Base-by-base conservation (phyloP, 345 rosid species). In the Linum usitatissimum region DNA sequence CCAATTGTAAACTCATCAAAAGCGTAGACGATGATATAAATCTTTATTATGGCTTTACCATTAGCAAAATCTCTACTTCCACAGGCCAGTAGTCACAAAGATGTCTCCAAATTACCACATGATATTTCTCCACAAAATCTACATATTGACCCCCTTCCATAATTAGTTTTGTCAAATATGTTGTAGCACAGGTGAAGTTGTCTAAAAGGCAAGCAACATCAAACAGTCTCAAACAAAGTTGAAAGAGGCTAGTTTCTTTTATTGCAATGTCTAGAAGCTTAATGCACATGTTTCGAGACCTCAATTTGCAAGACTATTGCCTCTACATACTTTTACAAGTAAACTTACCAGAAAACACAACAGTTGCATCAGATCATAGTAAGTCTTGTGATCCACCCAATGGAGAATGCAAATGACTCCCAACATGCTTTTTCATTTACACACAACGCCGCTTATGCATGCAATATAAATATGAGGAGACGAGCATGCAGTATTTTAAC, bases 401-500 rank as follows among this genome's bases (percentile, higher is more conserved):
- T 2, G 17, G 14, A 51, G 19, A 1, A 36, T 7, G 20, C 10
- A 17, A 5, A 20, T 53, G 20, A 56, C 28, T 56, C 23, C 8
- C 9, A 18, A 20, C 6, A 18, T 56, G 28, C 28, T 23, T 23
- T 23, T 23, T 23, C 28, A 23, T 23, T 23, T 23, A 23, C 28
- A 23, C 28, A 23, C 28, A 23, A 23, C 28, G 28, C 28, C 28
- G 39, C 30, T 59, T 39, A 45, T 58, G 51, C 51, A 38, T 9
- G 28, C 28, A 0, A 23, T 23, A 23, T 23, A 0, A 53, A n/a
- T 3, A 64, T 18, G 19, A 54, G 20, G 13, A 18, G 48, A 61
- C 18, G 49, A 48, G 34, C 72, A 66, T 61, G 5, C 51, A 69
- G 71, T 48, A 21, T 36, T 9, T 9, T 61, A 49, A 89, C 99